Conservation (phyloP, 345 rosid species). For the Acer negundo region DNA sequence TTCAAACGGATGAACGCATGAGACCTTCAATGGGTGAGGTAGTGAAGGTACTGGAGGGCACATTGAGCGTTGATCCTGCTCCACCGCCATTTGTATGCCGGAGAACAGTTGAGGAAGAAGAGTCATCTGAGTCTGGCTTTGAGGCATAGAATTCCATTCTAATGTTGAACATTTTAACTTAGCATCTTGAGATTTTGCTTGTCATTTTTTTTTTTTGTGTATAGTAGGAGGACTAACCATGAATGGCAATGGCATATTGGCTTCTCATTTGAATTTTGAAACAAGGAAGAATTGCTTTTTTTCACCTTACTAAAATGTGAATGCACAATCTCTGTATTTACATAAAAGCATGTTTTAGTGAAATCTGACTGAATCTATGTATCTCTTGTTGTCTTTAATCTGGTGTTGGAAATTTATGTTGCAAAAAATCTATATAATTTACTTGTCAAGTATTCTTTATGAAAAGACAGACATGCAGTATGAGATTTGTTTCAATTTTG, state of each 20-base stretch:
- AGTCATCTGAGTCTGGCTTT: conserved; percentile 39
- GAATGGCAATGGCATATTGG: conserved; percentile 9
- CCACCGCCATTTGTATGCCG: conserved; percentile 55
- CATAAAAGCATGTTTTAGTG: no score
- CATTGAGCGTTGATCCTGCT: conserved; percentile 67
- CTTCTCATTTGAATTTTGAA: background rate
- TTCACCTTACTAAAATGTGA: background rate
- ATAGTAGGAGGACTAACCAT: conserved; percentile 34
- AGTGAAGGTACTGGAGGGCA: conserved; percentile 80
- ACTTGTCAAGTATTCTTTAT: no score
- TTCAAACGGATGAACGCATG: conserved; percentile 59
- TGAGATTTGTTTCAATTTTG: no score
- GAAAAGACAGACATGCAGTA: no score
- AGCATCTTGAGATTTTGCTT: background rate
- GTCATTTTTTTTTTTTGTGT: conserved; percentile 15
- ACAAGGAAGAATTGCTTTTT: background rate
- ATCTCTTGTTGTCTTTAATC: no score
- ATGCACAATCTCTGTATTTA: no score
- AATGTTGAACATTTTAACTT: background rate
- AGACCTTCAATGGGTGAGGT: conserved; percentile 86
- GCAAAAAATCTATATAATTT: no score
- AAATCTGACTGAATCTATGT: no score
- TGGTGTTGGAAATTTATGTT: no score
- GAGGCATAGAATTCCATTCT: conserved; percentile 20
- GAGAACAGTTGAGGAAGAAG: conserved; percentile 35